Evolutionary conservation across 768 basidiomycete species (phyloP), one percentile per base, ranked within the genome.

Genomic region (Boletus pseudopeckii): DNA sequence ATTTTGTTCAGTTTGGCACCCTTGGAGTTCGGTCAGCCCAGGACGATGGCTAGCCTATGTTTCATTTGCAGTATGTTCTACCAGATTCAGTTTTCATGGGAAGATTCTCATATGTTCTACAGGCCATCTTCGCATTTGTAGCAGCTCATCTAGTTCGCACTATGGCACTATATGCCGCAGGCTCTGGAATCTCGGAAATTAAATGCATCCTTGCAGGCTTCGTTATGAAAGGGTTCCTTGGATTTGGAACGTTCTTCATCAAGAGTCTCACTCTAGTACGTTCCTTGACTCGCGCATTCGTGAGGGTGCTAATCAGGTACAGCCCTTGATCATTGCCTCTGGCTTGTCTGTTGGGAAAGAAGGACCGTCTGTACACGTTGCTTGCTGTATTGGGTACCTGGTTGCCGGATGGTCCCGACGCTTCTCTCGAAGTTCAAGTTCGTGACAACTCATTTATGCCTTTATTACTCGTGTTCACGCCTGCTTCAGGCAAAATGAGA

Each of bases 151-250:
- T 99, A 11, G 97, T 98, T 51, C 80, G 83, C 49, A 84, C 84
- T 9, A 82, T 95, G 63, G 95, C 96, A 9, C 94, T 86, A 50
- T 96, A 96, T 70, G 95, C 97, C 14, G 97, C 97, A 18, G 95
- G 97, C 6, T 98, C 95, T 54, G 97, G 97, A 47, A 98, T 99
- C 45, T 92, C 95, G 20, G 97, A 99, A 72, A 98, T 99, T 72
- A 99, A 98, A 65, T 97, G 93, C 67, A 98, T 98, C 61, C 76
- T 99, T 30, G 92, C 91, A 9, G 97, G 97, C 4, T 99, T 99
- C 73, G 80, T 95, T 61, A 98, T 99, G 90, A 86, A 97, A 69
- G 93, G 94, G 0, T 99, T 88, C 71, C 79, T 98, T 34, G 89
- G 92, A 14, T 84, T 88, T 55, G 84, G 86, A 67, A 98, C 97